Base-by-base conservation (phyloP, 2,329 filamentous ascomycete species). In the Clonostachys rosea region DNA sequence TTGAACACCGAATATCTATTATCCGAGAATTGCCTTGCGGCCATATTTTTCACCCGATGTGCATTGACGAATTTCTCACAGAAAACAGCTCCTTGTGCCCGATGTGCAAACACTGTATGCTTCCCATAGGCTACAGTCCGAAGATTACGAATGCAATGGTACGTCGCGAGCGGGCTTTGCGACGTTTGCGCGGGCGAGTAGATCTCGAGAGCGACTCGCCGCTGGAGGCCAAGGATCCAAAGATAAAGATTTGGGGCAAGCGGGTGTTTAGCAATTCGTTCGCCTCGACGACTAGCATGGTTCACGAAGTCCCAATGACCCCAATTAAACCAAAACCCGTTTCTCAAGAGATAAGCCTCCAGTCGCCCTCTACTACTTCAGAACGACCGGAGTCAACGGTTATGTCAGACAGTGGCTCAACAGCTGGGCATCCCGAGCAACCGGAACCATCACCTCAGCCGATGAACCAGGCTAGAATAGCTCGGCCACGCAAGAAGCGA, bases 21-120 rank as follows among this genome's bases (percentile, higher is more conserved):
- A 91, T 97, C 47, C 86, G 91, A 47, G 88, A 96, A 65, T 74
- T 97, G 4, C 83, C 89, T 0, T 99, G 94, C 57, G 84, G 87
- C 1, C 94, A 99, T 62, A 92, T 97, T 48, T 99, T 91, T 65
- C 92, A 99, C 55, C 86, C 89, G 0, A 86, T 88, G 53, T 99
- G 94, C 59, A 91, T 97, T 53, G 91, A 97, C 59, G 79, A 84
- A 18, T 96, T 94, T 57, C 73, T 97, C 12, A 75, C 78, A 40
- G 76, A 83, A 47, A 86, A 86, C 60, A 95, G 88, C 60, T 95
- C 89, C 16, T 75, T 96, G 3, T 99, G 94, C 59, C 92, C 94
- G 1, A 74, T 95, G 56, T 99, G 94, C 73, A 96, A 96, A 64
- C 81, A 85, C 50, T 88, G 81, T 44, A 89, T 91, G 58, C 69